Evolutionary conservation across 2,329 filamentous ascomycete species (phyloP), one percentile per base, ranked within the genome.

Genomic region (Graphilbum sp.): DNA sequence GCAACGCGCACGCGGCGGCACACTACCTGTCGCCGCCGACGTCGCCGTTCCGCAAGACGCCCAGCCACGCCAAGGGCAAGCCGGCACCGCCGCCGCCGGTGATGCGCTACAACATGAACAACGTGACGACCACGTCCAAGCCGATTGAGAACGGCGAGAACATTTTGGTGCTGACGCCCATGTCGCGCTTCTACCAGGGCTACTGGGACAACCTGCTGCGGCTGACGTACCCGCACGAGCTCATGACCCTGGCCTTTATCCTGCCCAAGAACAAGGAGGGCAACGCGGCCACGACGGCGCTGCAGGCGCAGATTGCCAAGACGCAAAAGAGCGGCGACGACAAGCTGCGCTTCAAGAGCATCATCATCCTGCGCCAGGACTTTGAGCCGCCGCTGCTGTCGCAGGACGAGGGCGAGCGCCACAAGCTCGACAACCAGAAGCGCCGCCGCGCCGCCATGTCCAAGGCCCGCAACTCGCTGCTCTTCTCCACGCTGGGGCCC

Each of bases 241-340:
- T 96, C 45, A 92, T 98, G 53, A 92, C 85, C 1, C 67, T 98
- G 21, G 90, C 85, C 30, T 98, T 96, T 62, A 96, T 98, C 53
- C 77, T 94, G 21, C 90, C 90, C 37, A 93, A 92, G 62, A 93
- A 78, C 35, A 81, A 80, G 53, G 87, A 95, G 49, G 90, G 90
- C 42, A 93, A 96, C 57, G 67, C 76, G 21, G 90, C 90, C 3
- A 90, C 86, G 15, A 63, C 75, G 7, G 77, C 80, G 30, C 64
- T 98, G 38, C 87, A 98, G 60, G 77, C 79, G 40, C 79, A 85
- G 47, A 83, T 98, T 46, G 67, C 79, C 37, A 81, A 81, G 57
- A 92, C 85, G 0, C 90, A 98, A 55, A 79, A 79, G 43, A 56
- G 53, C 5, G 84, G 86, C 0, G 71, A 79, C 1, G 76, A 85